These are phyloP conservation scores for Thielaviopsis musarum DNA, from an alignment of 2,329 filamentous ascomycete genomes.

Conservation along the genomic window DNA sequence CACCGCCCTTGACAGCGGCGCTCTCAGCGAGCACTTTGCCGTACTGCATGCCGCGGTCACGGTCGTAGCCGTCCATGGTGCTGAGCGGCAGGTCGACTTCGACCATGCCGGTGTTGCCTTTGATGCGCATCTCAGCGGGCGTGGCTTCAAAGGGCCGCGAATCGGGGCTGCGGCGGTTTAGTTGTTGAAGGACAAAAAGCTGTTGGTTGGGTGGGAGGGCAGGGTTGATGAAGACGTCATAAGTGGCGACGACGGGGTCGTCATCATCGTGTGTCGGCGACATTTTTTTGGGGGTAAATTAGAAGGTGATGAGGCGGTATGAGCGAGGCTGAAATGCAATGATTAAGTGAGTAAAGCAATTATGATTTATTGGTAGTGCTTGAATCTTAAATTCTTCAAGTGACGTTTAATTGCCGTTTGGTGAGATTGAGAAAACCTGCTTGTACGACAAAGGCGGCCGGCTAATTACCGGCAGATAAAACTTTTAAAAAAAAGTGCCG, in stretches of 20 bases:
- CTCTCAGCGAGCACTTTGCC: conserved; percentile 56
- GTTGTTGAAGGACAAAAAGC: conserved; percentile 76
- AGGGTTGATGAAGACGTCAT: conserved; percentile 77
- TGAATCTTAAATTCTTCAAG: too few relatives aligned
- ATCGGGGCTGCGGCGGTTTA: conserved; percentile 52
- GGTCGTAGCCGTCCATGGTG: conserved; percentile 60
- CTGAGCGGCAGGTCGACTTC: conserved; percentile 84
- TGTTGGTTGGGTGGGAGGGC: conserved; percentile 42
- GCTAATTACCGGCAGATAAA: too few relatives aligned
- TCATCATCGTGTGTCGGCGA: conserved; percentile 24
- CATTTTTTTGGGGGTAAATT: conserved; percentile 4
- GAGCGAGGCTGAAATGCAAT: too few relatives aligned
- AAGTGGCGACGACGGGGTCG: conserved; percentile 57
- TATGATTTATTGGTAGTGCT: too few relatives aligned
- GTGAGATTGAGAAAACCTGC: too few relatives aligned
- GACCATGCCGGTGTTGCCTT: conserved; percentile 64
- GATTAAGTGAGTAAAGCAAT: too few relatives aligned
- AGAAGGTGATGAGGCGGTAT: too few relatives aligned
- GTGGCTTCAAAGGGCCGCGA: conserved; percentile 36
- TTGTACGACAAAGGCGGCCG: too few relatives aligned
- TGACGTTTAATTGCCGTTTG: too few relatives aligned
- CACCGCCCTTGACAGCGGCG: conserved; percentile 40
- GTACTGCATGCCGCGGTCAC: conserved; percentile 65
- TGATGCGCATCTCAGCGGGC: conserved; percentile 64
- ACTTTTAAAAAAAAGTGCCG: too few relatives aligned